A percentile compares a stretch with the other conserved stretches of the same genome.
Evolutionary conservation across 108 stramenopile genomes (phyloP).

Genomic region (Skeletonema marinoi): DNA sequence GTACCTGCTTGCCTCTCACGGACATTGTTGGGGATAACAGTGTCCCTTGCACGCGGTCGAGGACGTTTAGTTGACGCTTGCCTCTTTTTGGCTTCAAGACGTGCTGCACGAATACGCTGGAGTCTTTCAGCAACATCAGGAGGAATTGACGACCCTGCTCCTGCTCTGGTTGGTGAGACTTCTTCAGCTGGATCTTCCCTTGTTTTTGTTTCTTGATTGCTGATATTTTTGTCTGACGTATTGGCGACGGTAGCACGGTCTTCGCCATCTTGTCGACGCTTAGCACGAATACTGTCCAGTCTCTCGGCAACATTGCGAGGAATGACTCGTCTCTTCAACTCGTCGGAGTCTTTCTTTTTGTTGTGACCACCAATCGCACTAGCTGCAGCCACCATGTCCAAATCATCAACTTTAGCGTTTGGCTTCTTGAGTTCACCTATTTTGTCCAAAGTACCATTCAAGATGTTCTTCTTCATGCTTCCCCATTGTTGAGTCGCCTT

Average conservation of each 20-base stretch:
- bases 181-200: neutral
- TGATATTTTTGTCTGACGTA: neutral
- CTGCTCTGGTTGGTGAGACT: neutral
- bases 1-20: slow-evolving; percentile 20
- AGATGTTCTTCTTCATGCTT: slow-evolving; percentile 11
- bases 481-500: slow-evolving; percentile 18
- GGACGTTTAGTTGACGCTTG: neutral
- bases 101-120: slow-evolving; percentile 14
- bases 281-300: slow-evolving; percentile 5
- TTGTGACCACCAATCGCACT: neutral
- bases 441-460: slow-evolving; percentile 2
- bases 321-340: neutral
- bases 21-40: slow-evolving; percentile 10
- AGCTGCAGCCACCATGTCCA: neutral
- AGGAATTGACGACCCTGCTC: neutral
- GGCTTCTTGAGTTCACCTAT: neutral
- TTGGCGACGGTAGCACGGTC: neutral
- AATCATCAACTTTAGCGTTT: neutral
- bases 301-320: slow-evolving; percentile 10
- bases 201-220: neutral
- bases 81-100: neutral
- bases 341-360: neutral
- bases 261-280: neutral
- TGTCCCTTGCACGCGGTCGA: neutral
- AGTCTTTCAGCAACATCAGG: slow-evolving; percentile 10